Evolutionary conservation across 371 early-diverging fungal genomes (phyloP).

Genomic region (Lichtheimia ramosa): DNA sequence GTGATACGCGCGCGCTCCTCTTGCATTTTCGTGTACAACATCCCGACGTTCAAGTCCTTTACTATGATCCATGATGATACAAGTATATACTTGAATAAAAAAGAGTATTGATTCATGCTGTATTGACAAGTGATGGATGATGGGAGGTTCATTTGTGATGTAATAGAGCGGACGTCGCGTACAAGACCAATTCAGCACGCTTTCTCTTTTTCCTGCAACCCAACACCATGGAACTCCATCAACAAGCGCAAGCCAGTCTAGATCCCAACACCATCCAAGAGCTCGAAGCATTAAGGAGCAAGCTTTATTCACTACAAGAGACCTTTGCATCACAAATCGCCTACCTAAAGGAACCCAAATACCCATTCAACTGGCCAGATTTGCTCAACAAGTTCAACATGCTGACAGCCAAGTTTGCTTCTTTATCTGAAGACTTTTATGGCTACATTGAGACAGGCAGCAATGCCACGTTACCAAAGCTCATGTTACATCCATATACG

Average conservation of each 20-base stretch:
- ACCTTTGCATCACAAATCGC: constrained; percentile 51
- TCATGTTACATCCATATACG: constrained; percentile 61
- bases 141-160: too few species aligned
- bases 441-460: constrained; percentile 39
- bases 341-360: constrained; percentile 47
- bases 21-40: too few species aligned
- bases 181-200: too few species aligned
- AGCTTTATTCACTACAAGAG: constrained; percentile 66
- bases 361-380: constrained; percentile 53
- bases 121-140: too few species aligned
- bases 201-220: background rate
- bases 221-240: constrained; percentile 16
- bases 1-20: too few species aligned
- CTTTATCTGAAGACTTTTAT: constrained; percentile 52
- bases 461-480: constrained; percentile 47
- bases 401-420: constrained; percentile 61
- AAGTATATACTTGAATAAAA: too few species aligned
- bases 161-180: too few species aligned
- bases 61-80: too few species aligned
- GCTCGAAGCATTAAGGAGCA: constrained; percentile 58
- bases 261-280: constrained; percentile 56
- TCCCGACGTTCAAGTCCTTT: too few species aligned
- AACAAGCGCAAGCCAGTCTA: constrained; percentile 19
- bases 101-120: too few species aligned
- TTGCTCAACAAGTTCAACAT: constrained; percentile 71